Conservation (phyloP, 176 grass and related monocot species). For the Secale cereale region DNA sequence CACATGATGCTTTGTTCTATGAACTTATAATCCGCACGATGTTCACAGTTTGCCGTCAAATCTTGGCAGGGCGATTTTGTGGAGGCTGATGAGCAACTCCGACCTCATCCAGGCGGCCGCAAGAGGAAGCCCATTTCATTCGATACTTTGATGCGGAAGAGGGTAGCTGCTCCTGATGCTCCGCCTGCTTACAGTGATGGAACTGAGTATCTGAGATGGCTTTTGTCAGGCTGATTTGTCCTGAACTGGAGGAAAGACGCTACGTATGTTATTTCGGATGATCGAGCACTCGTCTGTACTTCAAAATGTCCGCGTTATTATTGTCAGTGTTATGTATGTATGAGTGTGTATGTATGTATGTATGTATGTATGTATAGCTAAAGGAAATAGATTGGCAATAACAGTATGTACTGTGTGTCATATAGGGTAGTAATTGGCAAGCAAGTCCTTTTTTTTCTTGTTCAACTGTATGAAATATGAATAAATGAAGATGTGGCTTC, state of each 20-base stretch:
- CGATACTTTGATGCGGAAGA: conserved; percentile 41
- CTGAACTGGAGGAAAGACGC: neutral
- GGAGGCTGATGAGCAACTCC: conserved; percentile 31
- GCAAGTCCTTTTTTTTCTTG: neutral
- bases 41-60: conserved; percentile 12
- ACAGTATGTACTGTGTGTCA: neutral
- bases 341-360: neutral
- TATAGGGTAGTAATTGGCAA: neutral
- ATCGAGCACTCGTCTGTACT: neutral
- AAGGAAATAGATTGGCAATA: neutral
- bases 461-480: neutral
- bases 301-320: too few relatives aligned
- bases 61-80: conserved; percentile 43
- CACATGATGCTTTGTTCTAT: neutral
- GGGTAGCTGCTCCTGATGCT: conserved; percentile 38
- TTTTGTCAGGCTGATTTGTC: conserved; percentile 30
- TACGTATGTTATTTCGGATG: neutral
- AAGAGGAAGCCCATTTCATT: conserved; percentile 41
- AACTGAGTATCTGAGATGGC: conserved; percentile 51
- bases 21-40: neutral
- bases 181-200: conserved; percentile 34
- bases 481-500: neutral
- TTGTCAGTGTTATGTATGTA: neutral
- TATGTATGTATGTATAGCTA: conserved; percentile 7
- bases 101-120: conserved; percentile 27